These are phyloP conservation scores for Babesia ovata DNA, from an alignment of 169 alveolate species.

Conservation along the genomic window DNA sequence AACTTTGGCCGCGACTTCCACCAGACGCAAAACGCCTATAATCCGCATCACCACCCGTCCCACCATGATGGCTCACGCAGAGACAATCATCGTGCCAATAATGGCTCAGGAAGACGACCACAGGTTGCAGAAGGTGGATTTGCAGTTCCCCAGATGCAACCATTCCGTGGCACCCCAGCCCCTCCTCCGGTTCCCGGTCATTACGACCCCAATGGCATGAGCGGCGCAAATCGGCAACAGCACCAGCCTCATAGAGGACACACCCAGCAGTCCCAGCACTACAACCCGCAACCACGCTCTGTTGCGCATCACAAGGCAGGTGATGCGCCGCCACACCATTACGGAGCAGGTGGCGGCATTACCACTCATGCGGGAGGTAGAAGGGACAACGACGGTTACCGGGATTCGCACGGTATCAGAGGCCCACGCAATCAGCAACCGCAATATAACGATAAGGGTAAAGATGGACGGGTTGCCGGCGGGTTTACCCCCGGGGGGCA, in stretches of 20 bases:
- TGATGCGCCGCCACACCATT: background rate
- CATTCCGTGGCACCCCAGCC: background rate
- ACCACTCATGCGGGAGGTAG: no score
- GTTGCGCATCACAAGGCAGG: background rate
- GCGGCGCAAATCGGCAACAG: background rate
- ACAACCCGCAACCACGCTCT: background rate
- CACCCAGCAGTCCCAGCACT: background rate
- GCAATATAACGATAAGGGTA: background rate
- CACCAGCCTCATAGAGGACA: background rate
- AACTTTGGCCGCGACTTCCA: slow-evolving; percentile 53
- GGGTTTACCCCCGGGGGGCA: background rate
- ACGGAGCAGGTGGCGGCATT: no score
- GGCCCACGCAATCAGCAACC: background rate
- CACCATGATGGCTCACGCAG: background rate
- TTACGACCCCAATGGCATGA: background rate
- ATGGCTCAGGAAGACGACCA: background rate
- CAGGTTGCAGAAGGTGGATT: background rate
- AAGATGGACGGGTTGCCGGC: background rate
- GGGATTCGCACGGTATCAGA: background rate
- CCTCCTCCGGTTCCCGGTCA: background rate
- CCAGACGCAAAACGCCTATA: slow-evolving; percentile 43
- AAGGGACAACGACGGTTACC: background rate
- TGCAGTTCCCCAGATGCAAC: background rate
- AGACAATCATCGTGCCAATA: background rate
- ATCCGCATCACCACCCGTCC: slow-evolving; percentile 23